Evolutionary conservation across 805 yeast genomes (phyloP), one percentile per base, ranked within the genome.

Genomic region (Ogataea zsoltii): DNA sequence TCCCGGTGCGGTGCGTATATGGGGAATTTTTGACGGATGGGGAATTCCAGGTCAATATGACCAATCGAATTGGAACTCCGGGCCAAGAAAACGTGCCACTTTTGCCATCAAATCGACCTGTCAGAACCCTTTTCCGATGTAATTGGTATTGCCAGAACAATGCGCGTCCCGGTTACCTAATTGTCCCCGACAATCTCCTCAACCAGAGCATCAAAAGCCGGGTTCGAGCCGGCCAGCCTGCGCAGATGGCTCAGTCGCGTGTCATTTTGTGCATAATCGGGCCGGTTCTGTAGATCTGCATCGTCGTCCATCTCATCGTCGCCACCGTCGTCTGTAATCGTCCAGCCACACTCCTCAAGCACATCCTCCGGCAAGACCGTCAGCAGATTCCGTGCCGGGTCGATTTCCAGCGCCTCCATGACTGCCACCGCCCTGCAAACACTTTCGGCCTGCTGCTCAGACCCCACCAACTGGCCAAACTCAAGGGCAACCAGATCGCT

Each of bases 171-270:
- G 25, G 9, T 6, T 21, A 9, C 5, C 25, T 21, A 21, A 21
- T 21, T 21, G 25, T 21, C 37, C 28, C 17, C 38, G 5, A 18
- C 16, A n/a, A 50, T 39, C 39, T 50, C 54, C 10, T 39, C 23
- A 2, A 50, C 4, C 37, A 50, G 30, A 5, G 26, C 14, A 16
- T 45, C 49, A n/a, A 48, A 40, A 7, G 29, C 31, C 13, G 32
- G 26, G n/a, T 30, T 30, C 4, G 42, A 42, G 2, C 33, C 37
- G n/a, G 35, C 39, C 36, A 25, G 13, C 36, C 40, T 38, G 29
- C 46, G 32, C 23, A 55, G 29, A 38, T 50, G 36, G 32, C 49
- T 46, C 13, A 55, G 39, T 7, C 30, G 34, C 18, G 41, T 38
- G 17, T 39, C 35, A 4, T 25, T 35, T 3, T 10, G 15, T 26